These are phyloP conservation scores for Malania oleifera DNA, from an alignment of 164 flowering plant species.

Conservation along the genomic window DNA sequence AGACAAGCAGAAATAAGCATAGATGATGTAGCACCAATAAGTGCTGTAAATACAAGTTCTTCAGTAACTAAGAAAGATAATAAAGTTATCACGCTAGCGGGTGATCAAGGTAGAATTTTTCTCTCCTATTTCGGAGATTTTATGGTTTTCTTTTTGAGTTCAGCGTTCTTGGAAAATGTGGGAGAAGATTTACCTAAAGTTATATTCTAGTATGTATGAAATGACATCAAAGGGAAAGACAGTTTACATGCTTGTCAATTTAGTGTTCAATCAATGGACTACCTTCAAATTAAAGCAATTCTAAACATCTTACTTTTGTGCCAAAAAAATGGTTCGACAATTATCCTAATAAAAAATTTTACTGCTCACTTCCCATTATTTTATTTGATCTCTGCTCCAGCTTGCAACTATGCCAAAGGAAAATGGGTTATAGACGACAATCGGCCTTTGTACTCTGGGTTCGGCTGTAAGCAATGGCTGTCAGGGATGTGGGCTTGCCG, in stretches of 20 bases:
- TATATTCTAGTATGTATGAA: too few species aligned
- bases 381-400: constrained; percentile 29
- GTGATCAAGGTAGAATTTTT: constrained; percentile 25
- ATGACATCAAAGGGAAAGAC: too few species aligned
- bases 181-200: too few species aligned
- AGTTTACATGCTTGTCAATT: too few species aligned
- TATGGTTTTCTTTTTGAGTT: too few species aligned
- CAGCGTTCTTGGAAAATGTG: too few species aligned
- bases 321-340: too few species aligned
- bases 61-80: constrained; percentile 3
- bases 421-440: constrained; percentile 63
- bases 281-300: too few species aligned
- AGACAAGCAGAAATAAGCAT: constrained; percentile 12
- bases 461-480: constrained; percentile 70
- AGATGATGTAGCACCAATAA: constrained; percentile 4
- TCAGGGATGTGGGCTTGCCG: constrained; percentile 88
- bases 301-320: too few species aligned
- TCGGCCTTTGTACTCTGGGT: constrained; percentile 70
- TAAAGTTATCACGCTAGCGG: constrained; percentile 6
- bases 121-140: not conserved
- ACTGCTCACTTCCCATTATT: constrained; percentile 1
- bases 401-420: constrained; percentile 70
- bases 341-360: not conserved
- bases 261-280: too few species aligned
- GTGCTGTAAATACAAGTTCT: constrained; percentile 12